phyloP scores from a whole-genome alignment of 78 protist species.

The Pelomyxa schiedti region DNA sequence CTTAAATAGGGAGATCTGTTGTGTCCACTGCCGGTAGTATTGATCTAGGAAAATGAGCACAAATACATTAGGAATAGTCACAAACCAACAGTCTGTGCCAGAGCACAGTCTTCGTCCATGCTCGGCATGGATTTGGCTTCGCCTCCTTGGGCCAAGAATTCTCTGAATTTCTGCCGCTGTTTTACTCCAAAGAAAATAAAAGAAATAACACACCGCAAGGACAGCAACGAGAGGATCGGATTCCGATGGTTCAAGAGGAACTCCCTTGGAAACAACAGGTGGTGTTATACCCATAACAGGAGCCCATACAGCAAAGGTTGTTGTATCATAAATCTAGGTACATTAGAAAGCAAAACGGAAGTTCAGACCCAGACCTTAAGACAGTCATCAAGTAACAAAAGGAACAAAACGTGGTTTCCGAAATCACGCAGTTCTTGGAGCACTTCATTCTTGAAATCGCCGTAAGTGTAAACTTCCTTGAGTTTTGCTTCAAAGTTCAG shows the following conservation, averaged over 20 bases:
- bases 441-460: slow-evolving; percentile 64
- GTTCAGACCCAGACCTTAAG: no score
- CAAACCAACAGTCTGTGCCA: no score
- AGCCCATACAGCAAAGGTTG: neutral
- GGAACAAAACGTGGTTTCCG: slow-evolving; percentile 52
- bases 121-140: no score
- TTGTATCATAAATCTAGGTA: neutral
- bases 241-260: slow-evolving; percentile 35
- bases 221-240: slow-evolving; percentile 2
- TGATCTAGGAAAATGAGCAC: no score
- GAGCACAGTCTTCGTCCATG: no score
- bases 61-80: neutral
- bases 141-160: no score
- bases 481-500: slow-evolving; percentile 54
- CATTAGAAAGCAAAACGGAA: no score
- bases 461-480: slow-evolving; percentile 37
- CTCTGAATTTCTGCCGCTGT: neutral
- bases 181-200: neutral
- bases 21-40: slow-evolving; percentile 34
- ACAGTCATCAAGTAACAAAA: slow-evolving; percentile 47
- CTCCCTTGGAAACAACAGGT: slow-evolving; percentile 41
- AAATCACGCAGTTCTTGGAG: slow-evolving; percentile 63
- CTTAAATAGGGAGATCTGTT: slow-evolving; percentile 35
- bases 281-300: neutral
- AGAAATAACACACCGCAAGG: neutral